Evolutionary conservation across 2,329 filamentous ascomycete genomes (phyloP).

Genomic region (Calonectria pseudoturangicola): DNA sequence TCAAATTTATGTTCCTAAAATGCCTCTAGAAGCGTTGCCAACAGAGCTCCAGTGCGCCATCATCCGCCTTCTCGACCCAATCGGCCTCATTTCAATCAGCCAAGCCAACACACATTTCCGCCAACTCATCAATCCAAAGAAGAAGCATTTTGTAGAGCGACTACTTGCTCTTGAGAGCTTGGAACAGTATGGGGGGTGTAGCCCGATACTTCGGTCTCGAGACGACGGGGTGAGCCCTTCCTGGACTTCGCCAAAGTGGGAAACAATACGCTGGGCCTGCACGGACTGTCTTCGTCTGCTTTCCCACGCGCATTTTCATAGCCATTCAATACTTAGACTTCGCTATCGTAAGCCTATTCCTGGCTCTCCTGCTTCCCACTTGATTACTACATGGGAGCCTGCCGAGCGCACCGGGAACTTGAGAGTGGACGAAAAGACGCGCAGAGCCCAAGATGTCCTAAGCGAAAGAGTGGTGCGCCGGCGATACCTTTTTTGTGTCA

Average conservation of each 20-base stretch:
- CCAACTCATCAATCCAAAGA: constrained; percentile 34
- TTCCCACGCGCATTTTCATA: constrained; percentile 36
- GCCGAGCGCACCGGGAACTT: too few species aligned
- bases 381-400: constrained; percentile 39
- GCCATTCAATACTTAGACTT: constrained; percentile 30
- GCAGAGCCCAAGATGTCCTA: neutral
- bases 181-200: constrained; percentile 26
- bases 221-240: neutral
- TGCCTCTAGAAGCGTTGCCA: constrained; percentile 29
- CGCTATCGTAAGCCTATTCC: constrained; percentile 42
- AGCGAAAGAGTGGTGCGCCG: constrained; percentile 1
- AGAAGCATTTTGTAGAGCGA: constrained; percentile 35
- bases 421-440: neutral
- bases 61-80: constrained; percentile 44
- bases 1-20: neutral
- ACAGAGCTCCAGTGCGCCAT: constrained; percentile 43
- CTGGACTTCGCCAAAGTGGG: constrained; percentile 24
- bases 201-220: constrained; percentile 14
- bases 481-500: constrained; percentile 32
- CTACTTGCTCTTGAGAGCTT: constrained; percentile 36
- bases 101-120: constrained; percentile 41
- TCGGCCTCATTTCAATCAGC: constrained; percentile 41
- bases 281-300: constrained; percentile 42
- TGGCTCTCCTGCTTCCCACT: neutral
- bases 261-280: constrained; percentile 43